Percentiles rank a stretch among this genome's conserved stretches.
Evolutionary conservation across 768 basidiomycete genomes (phyloP).

Genomic region (Mrakia hoshinonis): DNA sequence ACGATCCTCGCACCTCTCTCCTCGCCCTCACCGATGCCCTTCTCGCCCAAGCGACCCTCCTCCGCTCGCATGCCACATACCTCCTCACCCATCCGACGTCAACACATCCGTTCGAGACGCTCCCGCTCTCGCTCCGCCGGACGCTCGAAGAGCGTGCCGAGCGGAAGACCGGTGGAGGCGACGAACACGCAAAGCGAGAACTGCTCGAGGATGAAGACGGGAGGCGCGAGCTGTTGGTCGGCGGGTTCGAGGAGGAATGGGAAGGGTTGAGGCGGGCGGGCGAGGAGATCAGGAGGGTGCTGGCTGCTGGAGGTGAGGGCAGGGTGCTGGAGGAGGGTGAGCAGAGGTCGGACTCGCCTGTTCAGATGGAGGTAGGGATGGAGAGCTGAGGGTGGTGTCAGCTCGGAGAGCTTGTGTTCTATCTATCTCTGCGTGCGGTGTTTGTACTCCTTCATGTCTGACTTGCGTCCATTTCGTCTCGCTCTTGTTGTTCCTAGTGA

Average conservation of each 20-base stretch:
- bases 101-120: conserved; percentile 27
- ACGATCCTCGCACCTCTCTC: background rate
- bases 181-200: conserved; percentile 41
- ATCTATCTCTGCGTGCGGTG: no score
- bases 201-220: conserved; percentile 46
- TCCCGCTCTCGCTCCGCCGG: conserved; percentile 34
- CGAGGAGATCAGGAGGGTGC: no score
- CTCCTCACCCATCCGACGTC: conserved; percentile 34
- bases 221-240: conserved; percentile 29
- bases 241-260: background rate
- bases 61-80: conserved; percentile 46
- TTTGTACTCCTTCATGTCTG: no score
- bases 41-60: conserved; percentile 41
- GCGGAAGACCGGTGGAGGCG: conserved; percentile 23
- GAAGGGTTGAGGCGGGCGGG: no score
- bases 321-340: no score
- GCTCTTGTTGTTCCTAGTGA: no score
- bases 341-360: no score
- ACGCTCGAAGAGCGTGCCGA: conserved; percentile 45
- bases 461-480: no score
- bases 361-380: no score
- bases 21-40: conserved; percentile 37
- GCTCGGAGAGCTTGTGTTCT: no score
- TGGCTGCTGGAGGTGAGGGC: no score
- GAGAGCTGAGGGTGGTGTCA: no score